Evolutionary conservation across 805 yeast genomes (phyloP), one percentile per base, ranked within the genome.

Genomic region (Kurtzmaniella fragi): DNA sequence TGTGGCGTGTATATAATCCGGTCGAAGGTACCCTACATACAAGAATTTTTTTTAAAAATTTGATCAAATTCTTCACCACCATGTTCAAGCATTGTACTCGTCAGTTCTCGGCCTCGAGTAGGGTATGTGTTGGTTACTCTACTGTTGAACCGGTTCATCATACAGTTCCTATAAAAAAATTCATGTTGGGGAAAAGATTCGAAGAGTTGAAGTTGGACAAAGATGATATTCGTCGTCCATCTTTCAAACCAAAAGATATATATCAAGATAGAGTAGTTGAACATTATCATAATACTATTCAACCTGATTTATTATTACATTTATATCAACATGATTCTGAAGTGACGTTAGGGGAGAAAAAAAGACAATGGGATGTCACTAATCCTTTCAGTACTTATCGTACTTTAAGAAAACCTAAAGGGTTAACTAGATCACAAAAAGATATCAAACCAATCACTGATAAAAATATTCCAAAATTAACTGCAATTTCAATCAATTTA

Each of bases 81-180:
- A 50, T 43, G 47, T 49, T 40, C 47, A 55, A 41, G 43, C 53
- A 46, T 45, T 49, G 54, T 42, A 46, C 51, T 44, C 60, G 64
- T 57, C 56, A 45, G 52, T 44, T 66, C 50, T 37, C 63, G 53
- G 29, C 63, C 62, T 42, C 74, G 65, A 58, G 74, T 74, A 36
- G 83, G 79, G 25, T 77, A 75, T 37, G 46, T 34, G 64, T 54
- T 40, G 71, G 71, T 7, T 68, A 67, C 59, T 83, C 95, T 30
- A 75, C 86, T 37, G 90, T 87, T 28, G 77, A 83, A 37, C 98
- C 99, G 1, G 95, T 91, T 12, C 99, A 93, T 61, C 99, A 93
- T 62, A 73, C 78, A 43, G 85, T 91, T 32, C 78, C 77, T 48
- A 79, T 87, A 54, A 74, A 77, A 52, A 93, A 93, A 60, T 65